These are phyloP conservation scores for Erysimum pusillum DNA, from an alignment of 441 rosid genomes.

Conservation along the genomic window DNA sequence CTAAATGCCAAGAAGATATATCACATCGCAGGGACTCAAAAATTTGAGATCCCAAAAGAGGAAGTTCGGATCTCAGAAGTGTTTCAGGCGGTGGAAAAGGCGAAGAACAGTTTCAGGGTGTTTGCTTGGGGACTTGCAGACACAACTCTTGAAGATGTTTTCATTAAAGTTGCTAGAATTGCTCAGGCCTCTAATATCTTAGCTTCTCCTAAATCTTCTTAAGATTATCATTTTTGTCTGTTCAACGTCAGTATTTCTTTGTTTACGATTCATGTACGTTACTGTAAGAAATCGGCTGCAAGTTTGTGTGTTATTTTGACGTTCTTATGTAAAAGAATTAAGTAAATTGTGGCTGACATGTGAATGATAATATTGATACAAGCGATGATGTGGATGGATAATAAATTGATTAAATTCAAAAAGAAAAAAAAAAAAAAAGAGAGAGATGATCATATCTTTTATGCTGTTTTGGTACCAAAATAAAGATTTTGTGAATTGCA, in stretches of 20 bases:
- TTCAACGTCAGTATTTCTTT: slow-evolving; percentile 3
- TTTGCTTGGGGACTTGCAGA: slow-evolving; percentile 98
- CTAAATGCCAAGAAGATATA: slow-evolving; percentile 76
- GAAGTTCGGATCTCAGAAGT: slow-evolving; percentile 79
- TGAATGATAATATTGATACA: too few species aligned
- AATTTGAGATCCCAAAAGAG: slow-evolving; percentile 85
- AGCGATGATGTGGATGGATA: too few species aligned
- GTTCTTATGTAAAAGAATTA: too few species aligned
- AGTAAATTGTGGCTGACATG: too few species aligned
- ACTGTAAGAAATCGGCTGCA: background rate
- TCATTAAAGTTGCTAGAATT: slow-evolving; percentile 85
- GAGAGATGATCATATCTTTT: too few species aligned
- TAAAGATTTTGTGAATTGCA: too few species aligned
- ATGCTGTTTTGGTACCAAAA: too few species aligned
- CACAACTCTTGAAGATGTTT: slow-evolving; percentile 95
- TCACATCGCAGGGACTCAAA: slow-evolving; percentile 88
- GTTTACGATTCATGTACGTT: background rate
- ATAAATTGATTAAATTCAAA: too few species aligned
- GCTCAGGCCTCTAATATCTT: slow-evolving; percentile 57
- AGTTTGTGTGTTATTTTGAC: background rate
- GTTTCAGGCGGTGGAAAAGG: slow-evolving; percentile 81
- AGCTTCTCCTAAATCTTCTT: slow-evolving; percentile 53
- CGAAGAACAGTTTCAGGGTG: slow-evolving; percentile 74
- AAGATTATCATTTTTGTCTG: background rate
- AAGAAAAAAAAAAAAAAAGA: too few species aligned